These are phyloP conservation scores for Suillus subluteus DNA, from an alignment of 768 basidiomycete species.

Conservation along the genomic window DNA sequence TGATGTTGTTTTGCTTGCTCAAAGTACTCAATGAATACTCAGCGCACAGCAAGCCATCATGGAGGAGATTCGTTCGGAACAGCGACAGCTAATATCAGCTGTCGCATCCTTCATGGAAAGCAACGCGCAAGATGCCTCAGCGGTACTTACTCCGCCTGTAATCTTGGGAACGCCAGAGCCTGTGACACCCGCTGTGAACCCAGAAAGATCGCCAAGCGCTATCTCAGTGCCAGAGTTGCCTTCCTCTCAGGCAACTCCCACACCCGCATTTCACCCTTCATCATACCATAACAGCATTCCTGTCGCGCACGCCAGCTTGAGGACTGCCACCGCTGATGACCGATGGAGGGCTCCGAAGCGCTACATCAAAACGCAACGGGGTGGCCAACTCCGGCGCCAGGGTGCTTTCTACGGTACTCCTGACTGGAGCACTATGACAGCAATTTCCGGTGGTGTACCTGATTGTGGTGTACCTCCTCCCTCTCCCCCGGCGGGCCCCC, in stretches of 20 bases:
- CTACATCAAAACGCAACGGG: background rate
- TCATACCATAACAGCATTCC: background rate
- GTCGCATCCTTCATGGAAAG: background rate
- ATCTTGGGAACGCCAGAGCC: background rate
- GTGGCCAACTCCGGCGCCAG: background rate
- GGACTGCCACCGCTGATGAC: background rate
- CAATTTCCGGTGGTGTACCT: background rate
- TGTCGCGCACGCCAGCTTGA: too few relatives aligned
- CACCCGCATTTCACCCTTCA: background rate
- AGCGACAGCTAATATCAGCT: background rate
- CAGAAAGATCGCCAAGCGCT: background rate
- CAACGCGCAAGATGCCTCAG: background rate
- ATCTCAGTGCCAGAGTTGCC: background rate
- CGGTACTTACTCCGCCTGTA: background rate
- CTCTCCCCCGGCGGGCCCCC: background rate
- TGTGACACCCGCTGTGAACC: background rate
- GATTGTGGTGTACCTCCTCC: background rate
- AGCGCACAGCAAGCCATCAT: slow-evolving; percentile 1
- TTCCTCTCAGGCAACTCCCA: background rate
- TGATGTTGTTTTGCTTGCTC: background rate
- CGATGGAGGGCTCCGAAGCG: background rate
- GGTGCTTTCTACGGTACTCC: slow-evolving; percentile 13
- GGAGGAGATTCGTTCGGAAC: slow-evolving; percentile 1
- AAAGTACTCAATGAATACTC: background rate
- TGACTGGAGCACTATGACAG: slow-evolving; percentile 6